A percentile compares a stretch with the other conserved stretches of the same genome.
These are phyloP conservation scores for Albugo laibachii DNA, from an alignment of 352 stramenopile genomes.

Conservation along the genomic window DNA sequence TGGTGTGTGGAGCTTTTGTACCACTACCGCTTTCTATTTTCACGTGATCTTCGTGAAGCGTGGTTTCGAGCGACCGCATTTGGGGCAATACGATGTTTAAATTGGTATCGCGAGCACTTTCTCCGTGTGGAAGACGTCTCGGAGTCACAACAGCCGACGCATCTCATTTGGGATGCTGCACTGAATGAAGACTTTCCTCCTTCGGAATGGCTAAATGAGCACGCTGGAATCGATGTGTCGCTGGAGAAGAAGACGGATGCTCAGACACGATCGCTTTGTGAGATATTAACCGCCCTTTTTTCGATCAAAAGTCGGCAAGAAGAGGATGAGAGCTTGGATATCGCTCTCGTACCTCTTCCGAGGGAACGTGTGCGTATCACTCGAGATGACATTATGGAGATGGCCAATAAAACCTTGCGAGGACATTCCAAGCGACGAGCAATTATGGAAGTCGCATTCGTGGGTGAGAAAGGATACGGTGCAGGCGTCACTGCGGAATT, in stretches of 20 bases:
- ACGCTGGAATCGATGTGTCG: conserved; percentile 12
- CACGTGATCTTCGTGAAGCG: conserved; percentile 38
- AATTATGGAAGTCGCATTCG: conserved; percentile 70
- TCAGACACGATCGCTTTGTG: background rate
- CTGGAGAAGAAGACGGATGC: background rate
- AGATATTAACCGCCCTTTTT: too few species aligned
- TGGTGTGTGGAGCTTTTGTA: conserved; percentile 62
- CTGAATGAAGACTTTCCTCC: background rate
- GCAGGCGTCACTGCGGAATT: conserved; percentile 71
- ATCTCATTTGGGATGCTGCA: too few species aligned
- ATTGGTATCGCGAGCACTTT: conserved; percentile 42
- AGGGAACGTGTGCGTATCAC: conserved; percentile 76
- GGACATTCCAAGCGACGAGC: conserved; percentile 69
- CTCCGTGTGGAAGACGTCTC: background rate
- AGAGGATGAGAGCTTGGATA: conserved; percentile 11
- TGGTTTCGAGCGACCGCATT: conserved; percentile 63
- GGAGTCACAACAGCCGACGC: too few species aligned
- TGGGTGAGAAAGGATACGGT: conserved; percentile 68
- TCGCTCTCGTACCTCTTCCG: conserved; percentile 60
- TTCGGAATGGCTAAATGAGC: conserved; percentile 41
- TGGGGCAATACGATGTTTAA: conserved; percentile 51
- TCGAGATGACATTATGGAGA: conserved; percentile 49
- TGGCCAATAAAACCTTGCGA: conserved; percentile 64
- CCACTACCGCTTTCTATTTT: conserved; percentile 70
- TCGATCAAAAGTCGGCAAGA: too few species aligned